Base-by-base conservation (phyloP, 2,329 filamentous ascomycete species). In the Sporothrix humicola region DNA sequence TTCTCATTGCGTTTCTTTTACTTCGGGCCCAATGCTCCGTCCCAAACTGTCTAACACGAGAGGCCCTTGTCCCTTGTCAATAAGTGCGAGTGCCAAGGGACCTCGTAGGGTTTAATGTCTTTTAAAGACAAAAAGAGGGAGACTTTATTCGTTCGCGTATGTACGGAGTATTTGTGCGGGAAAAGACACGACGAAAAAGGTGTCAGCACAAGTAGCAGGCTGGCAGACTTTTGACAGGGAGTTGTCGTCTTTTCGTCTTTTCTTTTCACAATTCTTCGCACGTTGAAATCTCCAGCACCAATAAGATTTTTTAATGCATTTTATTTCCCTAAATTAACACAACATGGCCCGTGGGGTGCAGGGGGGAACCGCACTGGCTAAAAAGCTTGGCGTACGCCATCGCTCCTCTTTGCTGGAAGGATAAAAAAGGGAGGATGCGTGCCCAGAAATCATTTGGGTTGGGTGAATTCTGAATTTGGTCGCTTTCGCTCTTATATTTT, bases 371-470 rank as follows among this genome's bases (percentile, higher is more conserved):
- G 46, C 42, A 37, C 44, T 73, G 63, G 71, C 73, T 74, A 75
- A 75, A 75, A 74, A 72, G 74, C 74, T 75, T 75, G 74, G 74
- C 74, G 46, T 74, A 74, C 74, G 74, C 73, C 73, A 74, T 74
- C 37, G 20, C 46, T 26, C 31, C 31, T 37, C 31, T 37, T 37
- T 9, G 48, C 48, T 52, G 17, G 23, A 20, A 54, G 44, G 48
- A 66, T 73, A 48, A 61, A 46, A 56, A 71, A 31, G 42, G 61
- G 61, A 48, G 56, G 54, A 31, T 31, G 26, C 31, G 15, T 56
- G 69, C 13, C 56, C 23, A 61, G 56, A 42, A 65, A 52, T 37
- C 23, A 15, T n/a, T 72, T 72, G 69, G 69, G 69, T 63, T 54
- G 58, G 69, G 58, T 37, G 37, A 54, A 20, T 61, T 63, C 52